Percentiles rank a stretch among this genome's conserved stretches.
Evolutionary conservation across 1,284 basidiomycete genomes (phyloP).

Genomic region (Puccinia coronata): DNA sequence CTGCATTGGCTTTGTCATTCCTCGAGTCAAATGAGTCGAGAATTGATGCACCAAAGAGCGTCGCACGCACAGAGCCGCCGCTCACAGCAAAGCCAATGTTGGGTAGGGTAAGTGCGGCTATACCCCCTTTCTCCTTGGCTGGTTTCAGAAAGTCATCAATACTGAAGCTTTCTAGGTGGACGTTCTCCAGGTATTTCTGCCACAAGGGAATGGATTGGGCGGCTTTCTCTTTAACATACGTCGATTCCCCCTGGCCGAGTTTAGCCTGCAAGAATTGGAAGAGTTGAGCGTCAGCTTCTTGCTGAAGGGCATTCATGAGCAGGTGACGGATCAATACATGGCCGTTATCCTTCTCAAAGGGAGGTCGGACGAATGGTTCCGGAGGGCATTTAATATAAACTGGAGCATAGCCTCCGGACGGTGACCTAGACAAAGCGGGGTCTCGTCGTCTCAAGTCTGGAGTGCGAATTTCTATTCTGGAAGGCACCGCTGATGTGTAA

Average conservation of each 20-base stretch:
- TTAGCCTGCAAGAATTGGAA: background rate
- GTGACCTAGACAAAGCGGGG: constrained; percentile 21
- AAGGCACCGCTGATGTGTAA: background rate
- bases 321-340: background rate
- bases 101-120: constrained; percentile 30
- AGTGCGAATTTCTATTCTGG: background rate
- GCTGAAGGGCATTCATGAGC: background rate
- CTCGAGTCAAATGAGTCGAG: constrained; percentile 41
- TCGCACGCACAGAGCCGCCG: constrained; percentile 32
- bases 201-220: constrained; percentile 42
- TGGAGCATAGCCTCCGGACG: constrained; percentile 41
- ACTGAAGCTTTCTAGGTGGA: constrained; percentile 29
- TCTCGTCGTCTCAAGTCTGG: constrained; percentile 19
- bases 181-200: constrained; percentile 16
- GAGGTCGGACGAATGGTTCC: constrained; percentile 15
- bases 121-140: constrained; percentile 20
- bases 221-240: constrained; percentile 39
- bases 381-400: constrained; percentile 22
- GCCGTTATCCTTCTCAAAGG: background rate
- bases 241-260: constrained; percentile 21
- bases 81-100: constrained; percentile 37
- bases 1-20: constrained; percentile 29
- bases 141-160: constrained; percentile 20
- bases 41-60: constrained; percentile 29
- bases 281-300: background rate